Percentiles rank a stretch among this genome's conserved stretches.
Evolutionary conservation across 192 early-diverging fungal genomes (phyloP).

Genomic region (Phlyctochytrium planicorne): DNA sequence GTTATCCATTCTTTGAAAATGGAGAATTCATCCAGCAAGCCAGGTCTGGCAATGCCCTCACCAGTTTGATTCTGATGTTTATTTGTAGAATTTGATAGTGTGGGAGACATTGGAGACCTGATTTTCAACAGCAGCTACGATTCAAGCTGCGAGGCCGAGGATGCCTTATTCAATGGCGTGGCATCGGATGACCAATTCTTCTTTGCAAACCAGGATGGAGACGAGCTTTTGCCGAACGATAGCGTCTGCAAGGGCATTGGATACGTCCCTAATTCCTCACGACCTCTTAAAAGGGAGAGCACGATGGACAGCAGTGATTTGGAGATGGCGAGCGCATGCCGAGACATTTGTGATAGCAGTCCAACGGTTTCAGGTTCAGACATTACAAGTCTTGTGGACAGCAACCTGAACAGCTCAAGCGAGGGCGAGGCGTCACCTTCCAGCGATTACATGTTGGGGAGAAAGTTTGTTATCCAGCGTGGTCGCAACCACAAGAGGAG

Average conservation of each 20-base stretch:
- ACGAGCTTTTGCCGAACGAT: too few relatives aligned
- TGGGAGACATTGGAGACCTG: background rate
- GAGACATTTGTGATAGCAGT: too few relatives aligned
- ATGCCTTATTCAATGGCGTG: background rate
- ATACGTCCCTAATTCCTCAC: background rate
- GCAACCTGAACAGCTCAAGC: background rate
- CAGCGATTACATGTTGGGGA: too few relatives aligned
- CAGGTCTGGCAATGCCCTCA: too few relatives aligned
- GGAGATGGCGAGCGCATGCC: background rate
- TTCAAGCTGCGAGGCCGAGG: background rate
- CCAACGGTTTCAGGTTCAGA: too few relatives aligned
- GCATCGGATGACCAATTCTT: background rate
- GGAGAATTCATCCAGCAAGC: too few relatives aligned
- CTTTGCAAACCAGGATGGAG: slow-evolving; percentile 1
- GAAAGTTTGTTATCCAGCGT: background rate
- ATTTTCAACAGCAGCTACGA: background rate
- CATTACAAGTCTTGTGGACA: background rate
- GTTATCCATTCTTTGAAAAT: too few relatives aligned
- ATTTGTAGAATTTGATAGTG: too few relatives aligned
- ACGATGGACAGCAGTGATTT: slow-evolving; percentile 1
- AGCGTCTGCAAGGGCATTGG: background rate
- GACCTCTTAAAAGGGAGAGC: background rate
- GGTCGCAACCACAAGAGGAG: background rate
- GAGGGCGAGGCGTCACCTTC: too few relatives aligned
- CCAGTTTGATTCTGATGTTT: too few relatives aligned